Evolutionary conservation across 2,329 filamentous ascomycete genomes (phyloP).

Genomic region (Aspergillus puulaauensis): DNA sequence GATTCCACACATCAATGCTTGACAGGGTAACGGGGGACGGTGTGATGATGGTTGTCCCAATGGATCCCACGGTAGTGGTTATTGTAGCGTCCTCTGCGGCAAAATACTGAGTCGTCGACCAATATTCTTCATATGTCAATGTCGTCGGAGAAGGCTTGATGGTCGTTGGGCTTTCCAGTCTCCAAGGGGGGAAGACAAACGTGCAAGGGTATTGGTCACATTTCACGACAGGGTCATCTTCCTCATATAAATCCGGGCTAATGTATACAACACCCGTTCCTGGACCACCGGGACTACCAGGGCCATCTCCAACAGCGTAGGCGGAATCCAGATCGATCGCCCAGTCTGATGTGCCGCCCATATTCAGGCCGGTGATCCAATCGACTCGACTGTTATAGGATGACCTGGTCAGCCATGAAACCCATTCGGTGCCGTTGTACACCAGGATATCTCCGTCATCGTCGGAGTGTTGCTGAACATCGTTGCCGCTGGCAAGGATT

Average conservation of each 20-base stretch:
- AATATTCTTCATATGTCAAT: not conserved
- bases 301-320: not conserved
- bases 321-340: slow-evolving; percentile 29
- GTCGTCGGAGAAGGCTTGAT: not conserved
- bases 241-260: not conserved
- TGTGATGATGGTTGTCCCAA: not conserved
- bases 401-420: not conserved
- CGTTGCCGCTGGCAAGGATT: not conserved
- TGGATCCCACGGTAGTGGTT: not conserved
- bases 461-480: not conserved
- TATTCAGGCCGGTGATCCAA: slow-evolving; percentile 14
- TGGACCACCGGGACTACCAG: not conserved
- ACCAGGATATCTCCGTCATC: not conserved
- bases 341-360: slow-evolving; percentile 35
- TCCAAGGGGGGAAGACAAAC: not conserved
- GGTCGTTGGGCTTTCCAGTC: not conserved
- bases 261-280: not conserved
- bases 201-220: not conserved
- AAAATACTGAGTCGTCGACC: not conserved
- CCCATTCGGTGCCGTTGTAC: not conserved
- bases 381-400: not conserved
- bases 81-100: not conserved
- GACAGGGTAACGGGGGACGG: not conserved
- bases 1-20: not conserved
- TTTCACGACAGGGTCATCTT: not conserved